A percentile compares a stretch with the other conserved stretches of the same genome.
These are phyloP conservation scores for Acrocalymma vagum DNA, from an alignment of 2,329 filamentous ascomycete species.

Conservation along the genomic window DNA sequence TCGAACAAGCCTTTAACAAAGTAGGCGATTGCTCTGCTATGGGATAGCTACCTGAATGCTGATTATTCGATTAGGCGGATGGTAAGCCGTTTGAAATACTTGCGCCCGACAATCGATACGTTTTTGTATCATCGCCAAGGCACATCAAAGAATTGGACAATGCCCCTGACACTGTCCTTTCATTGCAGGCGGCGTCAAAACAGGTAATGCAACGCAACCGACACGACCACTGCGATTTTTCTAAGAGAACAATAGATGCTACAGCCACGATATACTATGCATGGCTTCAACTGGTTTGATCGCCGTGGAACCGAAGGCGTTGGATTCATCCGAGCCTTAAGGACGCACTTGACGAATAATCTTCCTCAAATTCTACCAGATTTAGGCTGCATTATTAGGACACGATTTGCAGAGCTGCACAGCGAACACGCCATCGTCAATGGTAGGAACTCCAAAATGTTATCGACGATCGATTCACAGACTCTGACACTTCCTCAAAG, in stretches of 20 bases:
- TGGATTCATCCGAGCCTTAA: constrained; percentile 28
- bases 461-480: not conserved
- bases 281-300: constrained; percentile 42
- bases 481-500: constrained; percentile 1
- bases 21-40: not conserved
- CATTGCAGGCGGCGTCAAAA: constrained; percentile 24
- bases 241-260: constrained; percentile 13
- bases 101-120: constrained; percentile 22
- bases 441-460: constrained; percentile 1
- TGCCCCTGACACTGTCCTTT: constrained; percentile 22
- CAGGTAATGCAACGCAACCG: constrained; percentile 6
- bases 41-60: not conserved
- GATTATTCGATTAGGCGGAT: constrained; percentile 2
- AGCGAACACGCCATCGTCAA: constrained; percentile 9
- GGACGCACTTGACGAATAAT: constrained; percentile 29
- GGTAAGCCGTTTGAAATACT: constrained; percentile 22
- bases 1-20: constrained; percentile 16
- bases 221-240: constrained; percentile 1
- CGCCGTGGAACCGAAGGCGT: constrained; percentile 33
- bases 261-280: constrained; percentile 31
- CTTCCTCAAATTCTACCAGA: constrained; percentile 22
- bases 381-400: constrained; percentile 11
- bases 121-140: constrained; percentile 20
- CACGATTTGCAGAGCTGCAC: constrained; percentile 17
- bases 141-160: constrained; percentile 25